A percentile compares a stretch with the other conserved stretches of the same genome.
phyloP scores from a whole-genome alignment of 192 early-diverging fungal genomes.

The Backusella sp. region DNA sequence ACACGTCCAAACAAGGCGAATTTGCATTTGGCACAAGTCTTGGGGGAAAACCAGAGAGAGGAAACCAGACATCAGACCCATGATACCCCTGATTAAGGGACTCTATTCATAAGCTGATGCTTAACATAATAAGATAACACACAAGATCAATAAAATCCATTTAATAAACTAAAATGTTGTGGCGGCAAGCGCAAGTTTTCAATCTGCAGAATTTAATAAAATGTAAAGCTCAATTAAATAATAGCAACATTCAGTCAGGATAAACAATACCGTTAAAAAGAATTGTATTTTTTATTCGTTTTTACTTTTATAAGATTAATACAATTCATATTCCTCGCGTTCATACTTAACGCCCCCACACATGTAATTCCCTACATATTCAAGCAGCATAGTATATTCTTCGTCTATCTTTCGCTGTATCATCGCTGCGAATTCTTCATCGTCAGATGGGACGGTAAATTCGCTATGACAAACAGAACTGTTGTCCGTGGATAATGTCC shows the following conservation, averaged over 20 bases:
- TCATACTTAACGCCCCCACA: not conserved
- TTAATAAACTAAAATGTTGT: too few relatives aligned
- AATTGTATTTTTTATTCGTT: not conserved
- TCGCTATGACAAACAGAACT: not conserved
- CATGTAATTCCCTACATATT: not conserved
- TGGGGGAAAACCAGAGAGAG: too few relatives aligned
- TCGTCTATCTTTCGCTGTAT: not conserved
- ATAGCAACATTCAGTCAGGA: not conserved
- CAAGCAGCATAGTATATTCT: not conserved
- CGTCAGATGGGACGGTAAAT: not conserved
- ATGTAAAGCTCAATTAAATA: not conserved
- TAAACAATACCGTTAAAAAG: too few relatives aligned
- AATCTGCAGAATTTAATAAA: too few relatives aligned
- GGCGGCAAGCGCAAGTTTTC: too few relatives aligned
- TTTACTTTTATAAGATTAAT: not conserved
- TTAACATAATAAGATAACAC: too few relatives aligned
- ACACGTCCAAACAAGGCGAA: too few relatives aligned
- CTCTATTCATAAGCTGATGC: too few relatives aligned
- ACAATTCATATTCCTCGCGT: not conserved
- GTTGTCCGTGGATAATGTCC: not conserved
- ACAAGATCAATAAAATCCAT: too few relatives aligned
- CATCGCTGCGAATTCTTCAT: not conserved
- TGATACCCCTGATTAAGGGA: too few relatives aligned
- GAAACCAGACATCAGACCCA: too few relatives aligned
- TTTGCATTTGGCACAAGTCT: too few relatives aligned